Evolutionary conservation across 768 basidiomycete genomes (phyloP).

Genomic region (Crucibulum laeve): DNA sequence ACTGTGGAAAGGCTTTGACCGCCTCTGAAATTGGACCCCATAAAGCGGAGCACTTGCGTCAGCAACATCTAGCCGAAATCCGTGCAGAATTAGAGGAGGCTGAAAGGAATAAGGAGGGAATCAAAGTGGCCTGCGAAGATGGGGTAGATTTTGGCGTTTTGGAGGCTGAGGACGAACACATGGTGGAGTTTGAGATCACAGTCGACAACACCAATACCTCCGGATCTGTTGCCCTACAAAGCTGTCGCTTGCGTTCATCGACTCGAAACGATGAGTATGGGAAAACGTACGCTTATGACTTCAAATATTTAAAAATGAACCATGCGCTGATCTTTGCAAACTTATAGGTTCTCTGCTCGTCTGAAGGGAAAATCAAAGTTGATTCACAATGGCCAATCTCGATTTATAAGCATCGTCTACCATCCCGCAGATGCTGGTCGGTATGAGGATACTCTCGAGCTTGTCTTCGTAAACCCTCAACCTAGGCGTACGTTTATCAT

Average conservation of each 20-base stretch:
- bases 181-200: constrained; percentile 20
- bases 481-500: constrained; percentile 39
- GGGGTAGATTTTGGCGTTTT: constrained; percentile 47
- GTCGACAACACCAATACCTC: constrained; percentile 16
- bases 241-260: constrained; percentile 18
- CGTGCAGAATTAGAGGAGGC: constrained; percentile 34
- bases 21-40: constrained; percentile 19
- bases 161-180: constrained; percentile 20
- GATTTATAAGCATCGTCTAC: constrained; percentile 25
- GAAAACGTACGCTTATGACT: constrained; percentile 17
- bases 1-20: constrained; percentile 19
- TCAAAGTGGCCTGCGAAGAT: constrained; percentile 31
- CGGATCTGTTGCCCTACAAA: constrained; percentile 15
- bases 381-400: constrained; percentile 16
- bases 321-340: neutral
- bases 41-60: constrained; percentile 22
- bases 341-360: constrained; percentile 26
- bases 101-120: constrained; percentile 42
- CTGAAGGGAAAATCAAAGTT: constrained; percentile 25
- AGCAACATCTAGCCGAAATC: constrained; percentile 20
- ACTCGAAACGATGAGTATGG: constrained; percentile 16
- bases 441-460: constrained; percentile 43
- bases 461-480: constrained; percentile 35
- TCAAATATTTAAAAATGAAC: neutral
- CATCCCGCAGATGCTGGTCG: constrained; percentile 34